Evolutionary conservation across 768 basidiomycete genomes (phyloP).

Genomic region (Crucibulum laeve): DNA sequence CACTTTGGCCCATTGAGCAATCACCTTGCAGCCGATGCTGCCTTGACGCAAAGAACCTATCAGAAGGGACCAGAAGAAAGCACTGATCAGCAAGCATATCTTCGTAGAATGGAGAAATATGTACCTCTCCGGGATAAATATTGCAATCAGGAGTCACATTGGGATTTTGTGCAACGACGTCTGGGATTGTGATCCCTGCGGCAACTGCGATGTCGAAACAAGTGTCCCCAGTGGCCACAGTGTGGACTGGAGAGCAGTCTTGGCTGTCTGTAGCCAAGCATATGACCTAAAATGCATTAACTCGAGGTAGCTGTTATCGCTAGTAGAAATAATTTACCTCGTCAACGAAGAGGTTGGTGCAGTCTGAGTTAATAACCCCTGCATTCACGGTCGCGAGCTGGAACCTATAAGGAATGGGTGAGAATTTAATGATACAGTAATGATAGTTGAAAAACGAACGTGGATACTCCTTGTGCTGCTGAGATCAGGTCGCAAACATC

Average conservation of each 20-base stretch:
- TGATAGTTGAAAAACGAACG: neutral
- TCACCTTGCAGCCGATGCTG: too few species aligned
- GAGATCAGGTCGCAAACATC: neutral
- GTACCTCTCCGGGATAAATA: neutral
- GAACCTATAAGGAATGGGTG: neutral
- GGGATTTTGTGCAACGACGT: neutral
- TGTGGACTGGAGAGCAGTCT: neutral
- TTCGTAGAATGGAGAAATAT: too few species aligned
- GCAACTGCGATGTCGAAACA: neutral
- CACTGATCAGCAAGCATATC: too few species aligned
- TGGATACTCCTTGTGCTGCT: neutral
- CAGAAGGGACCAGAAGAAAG: too few species aligned
- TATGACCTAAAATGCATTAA: neutral
- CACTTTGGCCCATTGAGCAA: too few species aligned
- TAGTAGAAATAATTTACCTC: neutral
- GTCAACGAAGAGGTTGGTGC: neutral
- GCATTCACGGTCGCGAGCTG: neutral
- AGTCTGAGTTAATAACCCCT: neutral
- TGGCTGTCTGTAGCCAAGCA: neutral
- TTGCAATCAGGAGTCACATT: neutral
- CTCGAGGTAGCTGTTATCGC: neutral
- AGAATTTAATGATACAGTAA: neutral
- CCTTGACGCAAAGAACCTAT: too few species aligned
- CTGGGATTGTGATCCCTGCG: neutral
- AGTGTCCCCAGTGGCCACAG: neutral